phyloP scores from a whole-genome alignment of 1,284 basidiomycete species.

The Tilletia setariae region DNA sequence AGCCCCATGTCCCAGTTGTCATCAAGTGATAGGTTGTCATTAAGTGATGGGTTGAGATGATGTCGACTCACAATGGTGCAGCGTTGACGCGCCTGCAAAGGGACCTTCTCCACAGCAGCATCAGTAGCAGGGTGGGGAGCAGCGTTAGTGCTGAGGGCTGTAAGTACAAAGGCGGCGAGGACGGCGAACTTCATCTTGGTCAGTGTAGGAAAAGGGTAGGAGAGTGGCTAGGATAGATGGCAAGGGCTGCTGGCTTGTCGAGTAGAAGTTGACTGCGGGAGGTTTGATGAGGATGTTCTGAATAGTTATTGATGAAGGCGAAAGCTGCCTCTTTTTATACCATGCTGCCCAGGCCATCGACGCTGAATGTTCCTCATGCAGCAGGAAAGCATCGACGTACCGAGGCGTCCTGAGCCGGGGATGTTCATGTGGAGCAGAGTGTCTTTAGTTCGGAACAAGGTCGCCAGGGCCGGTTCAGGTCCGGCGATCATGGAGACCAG shows the following conservation, averaged over 20 bases:
- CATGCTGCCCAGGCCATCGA: too few relatives aligned
- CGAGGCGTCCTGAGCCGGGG: too few relatives aligned
- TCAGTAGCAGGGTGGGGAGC: neutral
- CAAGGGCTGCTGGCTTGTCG: too few relatives aligned
- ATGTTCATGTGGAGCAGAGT: too few relatives aligned
- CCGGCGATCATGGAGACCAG: too few relatives aligned
- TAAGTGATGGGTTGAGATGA: neutral
- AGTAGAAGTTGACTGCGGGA: too few relatives aligned
- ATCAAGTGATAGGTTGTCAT: neutral
- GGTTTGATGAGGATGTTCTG: neutral
- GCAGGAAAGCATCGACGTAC: too few relatives aligned
- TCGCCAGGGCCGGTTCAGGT: too few relatives aligned
- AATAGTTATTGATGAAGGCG: neutral
- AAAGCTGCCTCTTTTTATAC: too few relatives aligned
- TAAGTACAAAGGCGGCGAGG: neutral
- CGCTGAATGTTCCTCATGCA: too few relatives aligned
- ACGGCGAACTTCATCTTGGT: neutral
- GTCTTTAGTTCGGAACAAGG: too few relatives aligned
- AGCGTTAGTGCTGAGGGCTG: neutral
- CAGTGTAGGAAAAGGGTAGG: neutral
- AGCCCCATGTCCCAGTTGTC: neutral
- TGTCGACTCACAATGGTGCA: slow-evolving; percentile 2
- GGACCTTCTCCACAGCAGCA: neutral
- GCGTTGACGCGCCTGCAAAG: neutral
- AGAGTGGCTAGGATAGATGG: neutral